Evolutionary conservation across 2,329 filamentous ascomycete species (phyloP).

Genomic region (Botrytis elliptica): DNA sequence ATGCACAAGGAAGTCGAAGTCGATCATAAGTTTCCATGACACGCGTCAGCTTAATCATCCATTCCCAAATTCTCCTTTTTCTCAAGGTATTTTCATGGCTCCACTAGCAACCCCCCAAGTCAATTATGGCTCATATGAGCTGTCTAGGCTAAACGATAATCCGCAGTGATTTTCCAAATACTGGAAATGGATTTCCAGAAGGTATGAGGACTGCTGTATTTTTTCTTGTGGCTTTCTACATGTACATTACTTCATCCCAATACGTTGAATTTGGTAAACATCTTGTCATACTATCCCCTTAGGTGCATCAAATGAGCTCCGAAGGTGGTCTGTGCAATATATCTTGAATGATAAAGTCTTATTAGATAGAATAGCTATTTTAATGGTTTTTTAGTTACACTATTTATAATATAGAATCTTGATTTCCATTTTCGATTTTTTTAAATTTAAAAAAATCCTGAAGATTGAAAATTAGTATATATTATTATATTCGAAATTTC

Average conservation of each 20-base stretch:
- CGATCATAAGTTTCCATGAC: background rate
- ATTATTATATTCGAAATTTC: too few species aligned
- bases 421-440: too few species aligned
- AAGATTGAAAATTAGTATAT: too few species aligned
- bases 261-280: background rate
- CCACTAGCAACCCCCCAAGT: background rate
- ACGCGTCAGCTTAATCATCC: conserved; percentile 7
- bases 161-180: background rate
- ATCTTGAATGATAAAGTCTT: too few species aligned
- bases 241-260: background rate
- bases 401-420: too few species aligned
- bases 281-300: background rate
- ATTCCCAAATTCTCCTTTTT: background rate
- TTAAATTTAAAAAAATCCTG: too few species aligned
- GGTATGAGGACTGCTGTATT: background rate
- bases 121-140: background rate
- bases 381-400: too few species aligned
- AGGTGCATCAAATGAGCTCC: too few species aligned
- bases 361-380: too few species aligned
- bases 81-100: background rate
- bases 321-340: too few species aligned
- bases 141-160: background rate
- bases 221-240: background rate
- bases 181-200: background rate
- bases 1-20: background rate